phyloP scores from a whole-genome alignment of 1,139 yeast genomes.

The Scheffersomyces quercinus region DNA sequence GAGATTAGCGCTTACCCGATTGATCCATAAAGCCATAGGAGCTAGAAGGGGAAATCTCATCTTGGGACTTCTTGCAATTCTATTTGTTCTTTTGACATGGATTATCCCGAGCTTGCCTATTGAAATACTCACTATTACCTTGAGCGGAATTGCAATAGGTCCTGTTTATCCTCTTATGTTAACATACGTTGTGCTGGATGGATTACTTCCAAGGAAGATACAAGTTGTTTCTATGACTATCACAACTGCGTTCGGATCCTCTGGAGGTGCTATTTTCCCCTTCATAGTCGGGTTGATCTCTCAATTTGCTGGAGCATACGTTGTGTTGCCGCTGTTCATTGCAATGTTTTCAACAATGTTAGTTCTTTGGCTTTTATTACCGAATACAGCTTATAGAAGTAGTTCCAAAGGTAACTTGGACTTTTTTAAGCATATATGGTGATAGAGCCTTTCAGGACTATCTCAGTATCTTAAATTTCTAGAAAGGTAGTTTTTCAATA shows the following conservation, averaged over 20 bases:
- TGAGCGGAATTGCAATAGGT: constrained; percentile 53
- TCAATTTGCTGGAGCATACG: constrained; percentile 52
- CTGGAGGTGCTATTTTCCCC: constrained; percentile 63
- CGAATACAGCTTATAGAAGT: constrained; percentile 24
- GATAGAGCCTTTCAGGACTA: too few relatives aligned
- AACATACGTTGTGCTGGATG: constrained; percentile 39
- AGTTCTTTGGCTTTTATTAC: constrained; percentile 46
- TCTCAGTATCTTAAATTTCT: too few relatives aligned
- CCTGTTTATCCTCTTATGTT: constrained; percentile 59
- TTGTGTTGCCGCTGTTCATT: constrained; percentile 55
- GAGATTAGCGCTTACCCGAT: constrained; percentile 47
- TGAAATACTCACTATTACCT: constrained; percentile 36
- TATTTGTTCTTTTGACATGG: constrained; percentile 48
- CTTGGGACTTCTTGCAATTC: constrained; percentile 32
- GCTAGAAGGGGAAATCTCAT: constrained; percentile 49
- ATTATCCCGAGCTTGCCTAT: constrained; percentile 29
- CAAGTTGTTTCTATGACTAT: constrained; percentile 55
- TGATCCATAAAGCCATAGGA: constrained; percentile 44
- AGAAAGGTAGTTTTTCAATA: too few relatives aligned
- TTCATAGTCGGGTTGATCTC: constrained; percentile 56
- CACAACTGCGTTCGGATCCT: constrained; percentile 59
- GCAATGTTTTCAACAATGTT: constrained; percentile 39
- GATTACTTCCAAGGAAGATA: constrained; percentile 52
- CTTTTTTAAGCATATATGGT: neutral
- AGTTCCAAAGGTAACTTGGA: neutral